Conservation (phyloP, 495 filamentous ascomycete genomes). For the Astrocystis sublimbata region DNA sequence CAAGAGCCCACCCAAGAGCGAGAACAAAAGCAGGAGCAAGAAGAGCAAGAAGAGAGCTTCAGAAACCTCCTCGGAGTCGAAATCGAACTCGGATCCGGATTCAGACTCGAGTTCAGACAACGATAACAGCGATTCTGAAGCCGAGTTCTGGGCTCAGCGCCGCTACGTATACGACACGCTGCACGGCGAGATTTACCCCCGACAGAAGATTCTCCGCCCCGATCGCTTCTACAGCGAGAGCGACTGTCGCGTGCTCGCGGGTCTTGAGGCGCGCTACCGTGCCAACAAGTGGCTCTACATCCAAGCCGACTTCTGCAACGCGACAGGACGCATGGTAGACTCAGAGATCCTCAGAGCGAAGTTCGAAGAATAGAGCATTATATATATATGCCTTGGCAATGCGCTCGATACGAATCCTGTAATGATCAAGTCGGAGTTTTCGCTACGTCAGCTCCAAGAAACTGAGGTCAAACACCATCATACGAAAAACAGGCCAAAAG, state of each 20-base stretch:
- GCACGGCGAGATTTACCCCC: background rate
- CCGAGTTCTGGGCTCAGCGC: conserved; percentile 8
- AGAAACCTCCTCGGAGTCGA: background rate
- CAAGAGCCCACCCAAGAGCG: background rate
- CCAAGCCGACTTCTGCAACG: conserved; percentile 37
- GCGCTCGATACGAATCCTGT: background rate
- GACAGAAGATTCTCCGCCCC: conserved; percentile 19
- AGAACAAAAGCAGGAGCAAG: conserved; percentile 1
- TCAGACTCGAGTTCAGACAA: background rate
- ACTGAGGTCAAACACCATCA: too few relatives aligned
- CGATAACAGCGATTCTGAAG: background rate
- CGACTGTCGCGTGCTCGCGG: conserved; percentile 35
- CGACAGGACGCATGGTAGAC: conserved; percentile 36
- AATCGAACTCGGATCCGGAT: background rate
- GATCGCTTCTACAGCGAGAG: conserved; percentile 27
- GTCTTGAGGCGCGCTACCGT: conserved; percentile 27
- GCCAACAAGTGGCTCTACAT: conserved; percentile 35
- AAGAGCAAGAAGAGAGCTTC: background rate
- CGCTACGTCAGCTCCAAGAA: background rate
- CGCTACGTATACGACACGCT: conserved; percentile 10
- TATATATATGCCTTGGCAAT: background rate
- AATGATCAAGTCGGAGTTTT: background rate
- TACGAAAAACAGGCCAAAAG: too few relatives aligned
- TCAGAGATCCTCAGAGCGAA: conserved; percentile 34
- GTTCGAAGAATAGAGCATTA: conserved; percentile 22